Conservation (phyloP, 352 stramenopile genomes). For the Pythium myriotylum region DNA sequence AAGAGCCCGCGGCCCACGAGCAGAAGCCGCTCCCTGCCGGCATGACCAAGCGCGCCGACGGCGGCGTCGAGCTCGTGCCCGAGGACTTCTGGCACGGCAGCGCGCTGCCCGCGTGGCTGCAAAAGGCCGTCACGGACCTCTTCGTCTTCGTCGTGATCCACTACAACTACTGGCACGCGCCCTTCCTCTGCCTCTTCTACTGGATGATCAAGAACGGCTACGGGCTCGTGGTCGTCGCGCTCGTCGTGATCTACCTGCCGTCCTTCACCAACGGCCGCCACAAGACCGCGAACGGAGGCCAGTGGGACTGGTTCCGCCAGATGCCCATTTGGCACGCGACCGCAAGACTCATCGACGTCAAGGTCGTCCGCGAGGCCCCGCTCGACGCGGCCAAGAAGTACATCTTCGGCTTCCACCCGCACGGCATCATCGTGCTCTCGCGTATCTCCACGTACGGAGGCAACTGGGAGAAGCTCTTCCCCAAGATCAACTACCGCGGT, state of each 20-base stretch:
- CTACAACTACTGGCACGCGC: slow-evolving; percentile 72
- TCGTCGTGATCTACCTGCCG: slow-evolving; percentile 63
- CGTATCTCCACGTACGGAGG: slow-evolving; percentile 66
- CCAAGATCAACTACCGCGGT: slow-evolving; percentile 56
- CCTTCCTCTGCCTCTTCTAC: slow-evolving; percentile 58
- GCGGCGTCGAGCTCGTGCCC: slow-evolving; percentile 45
- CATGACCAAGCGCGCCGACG: slow-evolving; percentile 8
- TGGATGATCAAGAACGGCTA: slow-evolving; percentile 66
- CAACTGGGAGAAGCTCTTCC: slow-evolving; percentile 76
- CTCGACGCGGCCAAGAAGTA: slow-evolving; percentile 71
- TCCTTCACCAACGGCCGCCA: slow-evolving; percentile 64
- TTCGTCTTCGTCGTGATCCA: slow-evolving; percentile 74
- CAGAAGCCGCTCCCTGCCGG: slow-evolving; percentile 1
- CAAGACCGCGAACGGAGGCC: slow-evolving; percentile 49
- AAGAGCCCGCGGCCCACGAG: slow-evolving; percentile 7
- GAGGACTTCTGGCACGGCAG: slow-evolving; percentile 51
- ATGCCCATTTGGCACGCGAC: slow-evolving; percentile 53
- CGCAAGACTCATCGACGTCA: slow-evolving; percentile 49
- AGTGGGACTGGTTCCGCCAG: slow-evolving; percentile 53
- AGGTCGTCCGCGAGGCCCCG: slow-evolving; percentile 65
- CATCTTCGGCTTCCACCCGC: slow-evolving; percentile 75
- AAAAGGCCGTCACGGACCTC: slow-evolving; percentile 38
- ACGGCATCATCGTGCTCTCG: slow-evolving; percentile 78
- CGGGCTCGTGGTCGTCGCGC: slow-evolving; percentile 47
- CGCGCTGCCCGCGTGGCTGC: slow-evolving; percentile 46